phyloP scores from a whole-genome alignment of 495 filamentous ascomycete species.

The Aspergillus wentii region DNA sequence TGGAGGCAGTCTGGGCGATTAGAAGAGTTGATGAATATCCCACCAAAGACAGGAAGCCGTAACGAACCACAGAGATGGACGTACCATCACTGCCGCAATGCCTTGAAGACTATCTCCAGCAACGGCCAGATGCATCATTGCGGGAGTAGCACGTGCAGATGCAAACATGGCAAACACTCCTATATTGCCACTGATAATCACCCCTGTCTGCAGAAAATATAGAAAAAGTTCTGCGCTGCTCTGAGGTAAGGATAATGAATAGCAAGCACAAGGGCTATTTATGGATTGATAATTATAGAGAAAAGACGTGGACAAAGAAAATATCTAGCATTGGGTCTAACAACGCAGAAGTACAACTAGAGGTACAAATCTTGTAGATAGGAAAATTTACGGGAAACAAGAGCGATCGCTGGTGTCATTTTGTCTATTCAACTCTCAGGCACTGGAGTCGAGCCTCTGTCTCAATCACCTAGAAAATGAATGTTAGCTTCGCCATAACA shows the following conservation, averaged over 20 bases:
- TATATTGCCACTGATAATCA: too few relatives aligned
- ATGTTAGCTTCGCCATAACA: constrained; percentile 13
- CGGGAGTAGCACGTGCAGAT: constrained; percentile 6
- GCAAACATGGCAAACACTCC: constrained; percentile 21
- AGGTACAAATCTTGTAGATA: constrained; percentile 40
- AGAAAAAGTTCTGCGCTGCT: too few relatives aligned
- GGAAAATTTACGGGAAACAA: constrained; percentile 32
- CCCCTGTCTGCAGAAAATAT: background rate
- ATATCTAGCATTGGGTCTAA: constrained; percentile 41
- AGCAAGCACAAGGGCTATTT: too few relatives aligned
- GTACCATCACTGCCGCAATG: too few relatives aligned
- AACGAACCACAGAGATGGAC: background rate
- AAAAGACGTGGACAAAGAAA: constrained; percentile 21
- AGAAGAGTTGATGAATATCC: too few relatives aligned
- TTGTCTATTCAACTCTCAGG: constrained; percentile 43
- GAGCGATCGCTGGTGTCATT: constrained; percentile 28
- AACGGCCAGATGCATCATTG: constrained; percentile 1
- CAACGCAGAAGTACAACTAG: constrained; percentile 36
- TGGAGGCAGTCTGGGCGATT: constrained; percentile 8
- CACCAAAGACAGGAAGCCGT: too few relatives aligned
- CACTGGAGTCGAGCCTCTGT: constrained; percentile 47
- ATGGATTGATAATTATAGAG: background rate
- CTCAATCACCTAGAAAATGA: constrained; percentile 37
- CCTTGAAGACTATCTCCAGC: background rate
- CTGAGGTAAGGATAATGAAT: too few relatives aligned